Evolutionary conservation across 352 stramenopile species (phyloP).

Genomic region (Phytophthora pseudosyringae): DNA sequence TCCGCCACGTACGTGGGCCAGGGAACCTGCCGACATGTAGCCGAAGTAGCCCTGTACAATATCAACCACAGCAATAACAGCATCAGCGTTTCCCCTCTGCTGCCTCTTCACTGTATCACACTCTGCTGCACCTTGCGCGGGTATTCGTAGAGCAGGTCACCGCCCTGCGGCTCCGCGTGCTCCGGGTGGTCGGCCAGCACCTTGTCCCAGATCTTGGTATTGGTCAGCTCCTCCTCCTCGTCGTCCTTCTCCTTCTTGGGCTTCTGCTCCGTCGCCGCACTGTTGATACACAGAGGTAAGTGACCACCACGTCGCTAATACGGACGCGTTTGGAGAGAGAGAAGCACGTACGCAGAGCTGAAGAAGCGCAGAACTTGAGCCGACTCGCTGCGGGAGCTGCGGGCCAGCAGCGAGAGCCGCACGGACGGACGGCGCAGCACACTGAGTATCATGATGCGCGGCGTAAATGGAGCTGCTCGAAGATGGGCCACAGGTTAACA

Average conservation of each 20-base stretch:
- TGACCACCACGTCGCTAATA: slow-evolving; percentile 1
- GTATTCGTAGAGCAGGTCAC: slow-evolving; percentile 87
- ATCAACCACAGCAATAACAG: slow-evolving; percentile 5
- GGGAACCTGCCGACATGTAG: slow-evolving; percentile 75
- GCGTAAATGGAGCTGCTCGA: slow-evolving; percentile 29
- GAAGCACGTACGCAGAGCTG: slow-evolving; percentile 45
- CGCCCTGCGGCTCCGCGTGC: slow-evolving; percentile 51
- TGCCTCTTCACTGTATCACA: not conserved
- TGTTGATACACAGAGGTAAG: slow-evolving; percentile 22
- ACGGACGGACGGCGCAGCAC: slow-evolving; percentile 35
- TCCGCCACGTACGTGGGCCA: slow-evolving; percentile 64
- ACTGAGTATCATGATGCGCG: slow-evolving; percentile 34
- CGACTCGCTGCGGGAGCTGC: slow-evolving; percentile 8
- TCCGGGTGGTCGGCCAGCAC: slow-evolving; percentile 66
- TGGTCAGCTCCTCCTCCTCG: slow-evolving; percentile 59
- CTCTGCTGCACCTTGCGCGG: slow-evolving; percentile 65
- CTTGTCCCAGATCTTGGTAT: slow-evolving; percentile 77
- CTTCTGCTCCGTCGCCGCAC: slow-evolving; percentile 23
- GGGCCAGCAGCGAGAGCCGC: slow-evolving; percentile 20
- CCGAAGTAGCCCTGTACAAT: slow-evolving; percentile 77
- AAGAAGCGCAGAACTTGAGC: slow-evolving; percentile 34
- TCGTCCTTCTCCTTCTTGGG: slow-evolving; percentile 41
- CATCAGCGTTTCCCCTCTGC: not conserved
- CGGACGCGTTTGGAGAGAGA: not conserved
- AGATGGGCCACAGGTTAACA: slow-evolving; percentile 26